A percentile compares a stretch with the other conserved stretches of the same genome.
These are phyloP conservation scores for Haplosporangium sp. DNA, from an alignment of 371 early-diverging fungal species.

Conservation along the genomic window DNA sequence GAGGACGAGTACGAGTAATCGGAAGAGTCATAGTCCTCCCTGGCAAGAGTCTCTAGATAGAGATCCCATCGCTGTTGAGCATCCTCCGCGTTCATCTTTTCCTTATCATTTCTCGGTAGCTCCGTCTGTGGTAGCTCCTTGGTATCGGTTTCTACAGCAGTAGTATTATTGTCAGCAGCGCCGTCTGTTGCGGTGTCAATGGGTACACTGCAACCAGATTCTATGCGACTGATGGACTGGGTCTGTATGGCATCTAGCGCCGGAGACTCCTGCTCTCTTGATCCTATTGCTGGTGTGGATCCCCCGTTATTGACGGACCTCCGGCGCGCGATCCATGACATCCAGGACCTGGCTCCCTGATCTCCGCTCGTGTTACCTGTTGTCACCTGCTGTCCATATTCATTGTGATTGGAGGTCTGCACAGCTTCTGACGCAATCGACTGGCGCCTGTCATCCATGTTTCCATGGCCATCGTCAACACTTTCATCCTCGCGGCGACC, in stretches of 20 bases:
- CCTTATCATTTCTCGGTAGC: not conserved
- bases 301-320: not conserved
- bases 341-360: slow-evolving; percentile 6
- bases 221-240: too few relatives aligned
- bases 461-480: not conserved
- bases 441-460: too few relatives aligned
- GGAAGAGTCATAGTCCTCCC: slow-evolving; percentile 50
- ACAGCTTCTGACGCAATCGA: not conserved
- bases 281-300: not conserved
- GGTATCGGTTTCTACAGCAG: not conserved
- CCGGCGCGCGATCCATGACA: not conserved
- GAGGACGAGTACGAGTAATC: slow-evolving; percentile 29
- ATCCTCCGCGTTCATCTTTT: slow-evolving; percentile 1
- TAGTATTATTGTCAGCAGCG: too few relatives aligned
- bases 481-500: slow-evolving; percentile 1
- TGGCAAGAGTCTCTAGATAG: slow-evolving; percentile 13
- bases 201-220: too few relatives aligned
- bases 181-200: too few relatives aligned
- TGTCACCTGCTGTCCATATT: not conserved
- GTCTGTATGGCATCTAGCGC: too few relatives aligned
- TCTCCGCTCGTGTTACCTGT: not conserved
- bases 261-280: too few relatives aligned
- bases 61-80: not conserved
- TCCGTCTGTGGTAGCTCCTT: not conserved
- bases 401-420: not conserved